Evolutionary conservation across 148 eudicot species (phyloP).

Genomic region (Dysphania ambrosioides): DNA sequence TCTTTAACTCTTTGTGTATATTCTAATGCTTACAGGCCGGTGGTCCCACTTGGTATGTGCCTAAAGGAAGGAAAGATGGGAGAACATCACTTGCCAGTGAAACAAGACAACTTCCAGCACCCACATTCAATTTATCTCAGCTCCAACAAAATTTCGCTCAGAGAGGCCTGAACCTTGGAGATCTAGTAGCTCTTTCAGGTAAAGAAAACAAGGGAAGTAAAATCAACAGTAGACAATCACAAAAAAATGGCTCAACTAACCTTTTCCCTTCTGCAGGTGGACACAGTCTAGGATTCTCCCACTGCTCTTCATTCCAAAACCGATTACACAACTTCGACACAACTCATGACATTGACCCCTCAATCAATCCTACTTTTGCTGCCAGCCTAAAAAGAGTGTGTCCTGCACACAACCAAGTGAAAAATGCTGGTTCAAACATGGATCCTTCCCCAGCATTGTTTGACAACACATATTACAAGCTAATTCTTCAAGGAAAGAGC

Average conservation of each 20-base stretch:
- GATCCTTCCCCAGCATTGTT: conserved; percentile 55
- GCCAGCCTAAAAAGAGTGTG: conserved; percentile 40
- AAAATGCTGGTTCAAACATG: conserved; percentile 48
- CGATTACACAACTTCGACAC: conserved; percentile 59
- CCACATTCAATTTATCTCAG: conserved; percentile 76
- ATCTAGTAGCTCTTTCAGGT: conserved; percentile 92
- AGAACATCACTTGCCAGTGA: conserved; percentile 78
- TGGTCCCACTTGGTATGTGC: conserved; percentile 85
- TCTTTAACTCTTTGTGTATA: background rate
- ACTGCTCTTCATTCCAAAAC: conserved; percentile 75
- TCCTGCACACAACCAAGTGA: conserved; percentile 34
- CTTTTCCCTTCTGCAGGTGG: conserved; percentile 44
- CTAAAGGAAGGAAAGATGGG: conserved; percentile 91
- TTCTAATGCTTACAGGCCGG: conserved; percentile 46
- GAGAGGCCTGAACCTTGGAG: conserved; percentile 65
- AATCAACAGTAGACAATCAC: background rate
- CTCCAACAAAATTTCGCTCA: conserved; percentile 76
- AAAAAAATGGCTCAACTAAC: conserved; percentile 6
- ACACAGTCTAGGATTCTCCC: conserved; percentile 88
- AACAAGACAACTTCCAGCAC: conserved; percentile 68
- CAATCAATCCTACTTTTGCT: conserved; percentile 50
- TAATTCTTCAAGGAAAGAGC: conserved; percentile 51
- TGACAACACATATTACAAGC: conserved; percentile 66
- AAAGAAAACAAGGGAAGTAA: conserved; percentile 11
- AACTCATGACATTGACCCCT: conserved; percentile 52